A percentile compares a stretch with the other conserved stretches of the same genome.
Evolutionary conservation across 2,329 filamentous ascomycete species (phyloP).

Genomic region (Beauveria medogensis): DNA sequence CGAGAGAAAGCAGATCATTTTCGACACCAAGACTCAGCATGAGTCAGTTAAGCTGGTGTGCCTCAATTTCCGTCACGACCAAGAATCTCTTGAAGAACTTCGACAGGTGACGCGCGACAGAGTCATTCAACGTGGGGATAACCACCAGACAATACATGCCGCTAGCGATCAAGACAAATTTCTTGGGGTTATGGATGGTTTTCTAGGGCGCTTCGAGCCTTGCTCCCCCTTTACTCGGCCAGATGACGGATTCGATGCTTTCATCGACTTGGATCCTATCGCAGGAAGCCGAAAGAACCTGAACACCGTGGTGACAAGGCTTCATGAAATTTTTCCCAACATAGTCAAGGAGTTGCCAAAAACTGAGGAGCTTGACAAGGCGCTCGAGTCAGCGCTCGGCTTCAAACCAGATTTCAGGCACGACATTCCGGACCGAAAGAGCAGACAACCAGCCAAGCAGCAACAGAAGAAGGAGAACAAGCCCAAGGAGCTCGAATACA

Average conservation of each 20-base stretch:
- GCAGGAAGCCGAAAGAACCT: constrained; percentile 77
- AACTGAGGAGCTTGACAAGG: constrained; percentile 66
- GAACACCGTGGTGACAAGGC: constrained; percentile 63
- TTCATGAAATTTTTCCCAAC: constrained; percentile 71
- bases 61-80: constrained; percentile 78
- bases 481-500: constrained; percentile 44
- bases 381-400: constrained; percentile 65
- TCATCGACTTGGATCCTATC: constrained; percentile 77
- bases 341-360: constrained; percentile 65
- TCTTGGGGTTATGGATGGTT: constrained; percentile 88
- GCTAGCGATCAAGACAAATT: constrained; percentile 66
- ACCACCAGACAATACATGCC: constrained; percentile 95
- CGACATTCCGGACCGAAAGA: constrained; percentile 53
- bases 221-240: constrained; percentile 59
- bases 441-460: constrained; percentile 23
- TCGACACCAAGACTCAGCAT: constrained; percentile 60
- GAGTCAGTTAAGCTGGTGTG: constrained; percentile 67
- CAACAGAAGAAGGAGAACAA: constrained; percentile 30
- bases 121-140: constrained; percentile 80
- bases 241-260: constrained; percentile 71
- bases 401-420: constrained; percentile 73
- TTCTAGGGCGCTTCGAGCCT: constrained; percentile 77
- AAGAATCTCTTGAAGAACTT: constrained; percentile 66
- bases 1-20: constrained; percentile 81
- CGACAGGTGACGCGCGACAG: constrained; percentile 67